Conservation (phyloP, 176 grass and related monocot species). For the Pontederia crassipes region DNA sequence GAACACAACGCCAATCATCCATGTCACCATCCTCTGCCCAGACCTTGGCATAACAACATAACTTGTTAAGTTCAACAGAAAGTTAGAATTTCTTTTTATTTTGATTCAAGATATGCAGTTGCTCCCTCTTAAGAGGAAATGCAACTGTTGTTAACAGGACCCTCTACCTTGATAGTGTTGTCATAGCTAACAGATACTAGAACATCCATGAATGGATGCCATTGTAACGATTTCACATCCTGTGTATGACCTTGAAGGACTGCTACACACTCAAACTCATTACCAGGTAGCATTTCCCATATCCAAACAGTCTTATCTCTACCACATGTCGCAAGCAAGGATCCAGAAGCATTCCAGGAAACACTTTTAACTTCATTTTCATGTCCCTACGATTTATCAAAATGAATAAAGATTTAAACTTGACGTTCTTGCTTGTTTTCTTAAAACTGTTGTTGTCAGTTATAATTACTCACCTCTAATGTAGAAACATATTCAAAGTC, state of each 20-base stretch:
- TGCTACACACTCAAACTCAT: slow-evolving; percentile 64
- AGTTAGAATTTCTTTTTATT: background rate
- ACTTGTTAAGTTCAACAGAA: slow-evolving; percentile 7
- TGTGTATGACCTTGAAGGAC: slow-evolving; percentile 77
- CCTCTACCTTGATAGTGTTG: slow-evolving; percentile 63
- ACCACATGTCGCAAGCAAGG: slow-evolving; percentile 77
- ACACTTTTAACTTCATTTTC: slow-evolving; percentile 96
- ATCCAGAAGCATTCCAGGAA: slow-evolving; percentile 64
- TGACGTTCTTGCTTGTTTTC: background rate
- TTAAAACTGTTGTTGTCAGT: background rate
- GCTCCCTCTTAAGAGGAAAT: no score
- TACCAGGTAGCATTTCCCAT: slow-evolving; percentile 88
- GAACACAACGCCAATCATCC: slow-evolving; percentile 90
- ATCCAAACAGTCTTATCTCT: slow-evolving; percentile 92
- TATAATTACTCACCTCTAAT: slow-evolving; percentile 40
- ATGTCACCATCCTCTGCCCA: slow-evolving; percentile 66
- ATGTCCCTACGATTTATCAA: slow-evolving; percentile 43
- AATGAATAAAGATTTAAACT: background rate
- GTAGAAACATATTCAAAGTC: slow-evolving; percentile 88
- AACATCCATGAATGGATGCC: slow-evolving; percentile 64
- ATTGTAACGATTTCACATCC: slow-evolving; percentile 96
- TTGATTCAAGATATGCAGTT: no score
- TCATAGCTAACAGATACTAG: slow-evolving; percentile 93
- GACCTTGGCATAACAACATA: slow-evolving; percentile 40
- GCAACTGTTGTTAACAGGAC: background rate